Evolutionary conservation across 2,329 filamentous ascomycete genomes (phyloP).

Genomic region (Chalaropsis thielavioides): DNA sequence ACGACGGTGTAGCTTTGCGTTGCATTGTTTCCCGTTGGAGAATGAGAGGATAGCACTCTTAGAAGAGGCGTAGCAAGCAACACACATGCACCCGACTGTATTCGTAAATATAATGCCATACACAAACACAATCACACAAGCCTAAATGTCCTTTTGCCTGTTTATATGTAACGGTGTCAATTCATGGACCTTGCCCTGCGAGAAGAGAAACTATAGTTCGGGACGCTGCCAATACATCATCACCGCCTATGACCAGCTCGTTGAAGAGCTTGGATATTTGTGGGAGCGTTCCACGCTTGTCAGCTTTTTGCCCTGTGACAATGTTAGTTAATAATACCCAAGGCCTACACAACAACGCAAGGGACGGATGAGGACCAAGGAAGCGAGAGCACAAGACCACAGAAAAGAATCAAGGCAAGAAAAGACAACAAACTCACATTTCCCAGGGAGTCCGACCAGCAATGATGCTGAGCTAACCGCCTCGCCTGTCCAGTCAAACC

Average conservation of each 20-base stretch:
- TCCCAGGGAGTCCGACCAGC: conserved; percentile 41
- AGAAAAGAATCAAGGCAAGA: neutral
- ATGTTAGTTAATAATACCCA: neutral
- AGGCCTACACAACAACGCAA: neutral
- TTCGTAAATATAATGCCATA: neutral
- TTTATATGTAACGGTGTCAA: neutral
- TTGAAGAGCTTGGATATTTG: conserved; percentile 47
- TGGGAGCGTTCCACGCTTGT: conserved; percentile 40
- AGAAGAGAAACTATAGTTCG: conserved; percentile 46
- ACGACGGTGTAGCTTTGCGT: neutral
- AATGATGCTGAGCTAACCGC: conserved; percentile 44
- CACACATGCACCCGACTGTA: neutral
- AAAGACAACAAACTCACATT: conserved; percentile 39
- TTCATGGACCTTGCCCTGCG: conserved; percentile 8
- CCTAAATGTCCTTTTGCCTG: neutral
- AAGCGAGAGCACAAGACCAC: neutral
- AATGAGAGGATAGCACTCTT: neutral
- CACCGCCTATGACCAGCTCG: conserved; percentile 40
- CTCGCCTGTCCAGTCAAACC: conserved; percentile 61
- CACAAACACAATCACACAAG: neutral
- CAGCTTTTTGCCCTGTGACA: conserved; percentile 43
- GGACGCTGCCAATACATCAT: conserved; percentile 42
- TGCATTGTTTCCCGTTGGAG: neutral
- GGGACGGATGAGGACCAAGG: neutral
- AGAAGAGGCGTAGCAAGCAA: neutral